phyloP scores from a whole-genome alignment of 805 yeast genomes.

The Ogataea salicorniae region DNA sequence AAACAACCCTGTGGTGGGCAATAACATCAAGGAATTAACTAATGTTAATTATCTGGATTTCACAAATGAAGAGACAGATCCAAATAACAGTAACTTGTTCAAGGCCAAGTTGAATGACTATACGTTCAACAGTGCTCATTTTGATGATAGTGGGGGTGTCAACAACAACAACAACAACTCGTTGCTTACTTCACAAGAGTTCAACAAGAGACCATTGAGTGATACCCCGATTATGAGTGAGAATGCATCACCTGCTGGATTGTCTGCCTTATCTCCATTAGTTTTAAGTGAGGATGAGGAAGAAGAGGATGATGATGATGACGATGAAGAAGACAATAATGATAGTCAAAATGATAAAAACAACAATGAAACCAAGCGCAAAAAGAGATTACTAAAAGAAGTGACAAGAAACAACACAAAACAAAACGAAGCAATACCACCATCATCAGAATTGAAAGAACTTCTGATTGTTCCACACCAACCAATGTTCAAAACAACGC shows the following conservation, averaged over 20 bases:
- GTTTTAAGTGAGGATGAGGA: constrained; percentile 26
- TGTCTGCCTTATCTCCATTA: constrained; percentile 20
- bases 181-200: constrained; percentile 40
- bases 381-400: constrained; percentile 7
- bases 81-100: background rate
- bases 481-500: constrained; percentile 45
- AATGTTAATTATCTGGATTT: background rate
- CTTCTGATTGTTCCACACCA: background rate
- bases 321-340: constrained; percentile 1
- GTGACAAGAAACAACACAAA: constrained; percentile 25
- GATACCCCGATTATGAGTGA: constrained; percentile 68
- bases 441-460: background rate
- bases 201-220: constrained; percentile 66
- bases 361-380: constrained; percentile 4
- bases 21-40: background rate
- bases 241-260: constrained; percentile 45
- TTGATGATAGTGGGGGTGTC: no score
- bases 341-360: background rate
- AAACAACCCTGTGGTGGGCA: background rate
- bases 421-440: constrained; percentile 17
- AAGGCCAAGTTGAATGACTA: constrained; percentile 7
- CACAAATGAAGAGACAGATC: background rate
- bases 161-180: background rate
- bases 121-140: background rate
- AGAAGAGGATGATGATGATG: constrained; percentile 20